phyloP scores from a whole-genome alignment of 2,329 filamentous ascomycete species.

The Colletotrichum tropicale region DNA sequence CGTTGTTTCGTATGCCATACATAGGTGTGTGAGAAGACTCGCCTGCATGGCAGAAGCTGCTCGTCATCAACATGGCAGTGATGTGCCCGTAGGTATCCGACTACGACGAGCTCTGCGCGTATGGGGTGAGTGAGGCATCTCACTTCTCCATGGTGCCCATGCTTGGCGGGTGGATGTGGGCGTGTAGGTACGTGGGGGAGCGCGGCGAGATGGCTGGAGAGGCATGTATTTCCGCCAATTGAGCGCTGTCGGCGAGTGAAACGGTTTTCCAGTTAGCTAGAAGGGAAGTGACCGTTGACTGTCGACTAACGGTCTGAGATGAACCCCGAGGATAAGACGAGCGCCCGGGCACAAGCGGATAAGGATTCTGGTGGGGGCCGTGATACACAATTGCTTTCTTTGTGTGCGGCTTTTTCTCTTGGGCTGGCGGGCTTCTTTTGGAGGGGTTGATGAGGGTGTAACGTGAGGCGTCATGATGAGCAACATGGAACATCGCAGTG shows the following conservation, averaged over 20 bases:
- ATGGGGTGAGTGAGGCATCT: neutral
- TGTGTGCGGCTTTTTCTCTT: neutral
- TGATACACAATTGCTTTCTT: slow-evolving; percentile 23
- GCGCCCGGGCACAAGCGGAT: slow-evolving; percentile 20
- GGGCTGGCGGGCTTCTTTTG: neutral
- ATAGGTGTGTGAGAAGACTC: neutral
- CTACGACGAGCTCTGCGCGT: neutral
- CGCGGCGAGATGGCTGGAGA: neutral
- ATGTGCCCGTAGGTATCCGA: neutral
- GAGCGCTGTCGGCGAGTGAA: slow-evolving; percentile 1
- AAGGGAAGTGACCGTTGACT: neutral
- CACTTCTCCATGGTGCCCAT: neutral
- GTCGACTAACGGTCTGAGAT: slow-evolving; percentile 3
- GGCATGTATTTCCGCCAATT: neutral
- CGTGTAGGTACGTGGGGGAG: neutral
- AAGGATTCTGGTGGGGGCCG: slow-evolving; percentile 23
- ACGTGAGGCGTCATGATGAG: neutral
- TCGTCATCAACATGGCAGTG: neutral
- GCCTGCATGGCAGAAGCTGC: neutral
- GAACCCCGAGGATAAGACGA: slow-evolving; percentile 5
- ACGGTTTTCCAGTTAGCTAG: neutral
- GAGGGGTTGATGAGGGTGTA: neutral
- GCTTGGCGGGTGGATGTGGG: neutral
- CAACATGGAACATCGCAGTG: slow-evolving; percentile 9
- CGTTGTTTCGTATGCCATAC: neutral